These are phyloP conservation scores for Penicillium verrucosum DNA, from an alignment of 2,329 filamentous ascomycete species.

Conservation along the genomic window DNA sequence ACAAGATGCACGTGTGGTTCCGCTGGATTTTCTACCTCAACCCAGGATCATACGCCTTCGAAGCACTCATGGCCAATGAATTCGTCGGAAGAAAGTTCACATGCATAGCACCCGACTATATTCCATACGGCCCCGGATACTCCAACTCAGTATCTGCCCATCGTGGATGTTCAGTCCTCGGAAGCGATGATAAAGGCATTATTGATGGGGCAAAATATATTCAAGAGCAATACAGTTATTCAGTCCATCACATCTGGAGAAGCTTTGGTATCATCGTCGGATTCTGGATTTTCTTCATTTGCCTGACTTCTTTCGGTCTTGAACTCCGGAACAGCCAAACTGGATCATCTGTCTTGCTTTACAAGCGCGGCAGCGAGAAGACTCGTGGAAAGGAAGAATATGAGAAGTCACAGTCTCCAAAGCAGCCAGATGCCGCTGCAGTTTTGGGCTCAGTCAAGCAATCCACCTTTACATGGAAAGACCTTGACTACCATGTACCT, in stretches of 20 bases:
- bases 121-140: conserved; percentile 48
- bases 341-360: conserved; percentile 33
- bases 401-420: not conserved
- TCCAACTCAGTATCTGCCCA: conserved; percentile 18
- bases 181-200: conserved; percentile 27
- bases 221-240: conserved; percentile 52
- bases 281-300: conserved; percentile 71
- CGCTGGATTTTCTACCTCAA: conserved; percentile 61
- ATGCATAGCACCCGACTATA: conserved; percentile 50
- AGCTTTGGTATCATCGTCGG: conserved; percentile 76
- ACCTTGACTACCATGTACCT: conserved; percentile 67
- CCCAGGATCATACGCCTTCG: conserved; percentile 65
- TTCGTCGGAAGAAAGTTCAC: conserved; percentile 56
- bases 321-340: conserved; percentile 52
- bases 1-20: conserved; percentile 61
- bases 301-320: conserved; percentile 69
- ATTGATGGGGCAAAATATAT: conserved; percentile 56
- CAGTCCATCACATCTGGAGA: conserved; percentile 57
- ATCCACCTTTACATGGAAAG: conserved; percentile 75
- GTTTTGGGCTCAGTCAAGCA: conserved; percentile 58
- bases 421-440: not conserved
- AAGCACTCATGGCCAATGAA: conserved; percentile 66
- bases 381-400: not conserved
- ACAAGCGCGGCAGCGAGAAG: conserved; percentile 33
- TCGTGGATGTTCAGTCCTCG: conserved; percentile 33